These are phyloP conservation scores for Nakazawaea ambrosiae DNA, from an alignment of 805 yeast genomes.

Conservation along the genomic window DNA sequence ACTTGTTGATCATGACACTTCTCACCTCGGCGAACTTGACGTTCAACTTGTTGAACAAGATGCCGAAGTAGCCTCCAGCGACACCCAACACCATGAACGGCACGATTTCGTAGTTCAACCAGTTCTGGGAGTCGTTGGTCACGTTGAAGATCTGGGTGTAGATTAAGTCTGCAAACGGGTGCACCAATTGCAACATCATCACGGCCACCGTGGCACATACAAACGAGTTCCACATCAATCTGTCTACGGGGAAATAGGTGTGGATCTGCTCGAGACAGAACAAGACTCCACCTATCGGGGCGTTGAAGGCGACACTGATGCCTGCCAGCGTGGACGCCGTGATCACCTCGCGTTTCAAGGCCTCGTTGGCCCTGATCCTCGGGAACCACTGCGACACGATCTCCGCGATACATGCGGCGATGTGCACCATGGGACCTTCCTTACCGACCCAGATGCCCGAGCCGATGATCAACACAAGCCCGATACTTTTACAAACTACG, in stretches of 20 bases:
- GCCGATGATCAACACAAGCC: constrained; percentile 59
- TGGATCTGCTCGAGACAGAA: constrained; percentile 68
- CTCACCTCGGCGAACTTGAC: constrained; percentile 32
- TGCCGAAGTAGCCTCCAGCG: constrained; percentile 64
- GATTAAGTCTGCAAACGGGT: constrained; percentile 41
- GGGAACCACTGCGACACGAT: constrained; percentile 27
- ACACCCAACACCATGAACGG: constrained; percentile 71
- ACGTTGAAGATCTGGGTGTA: constrained; percentile 46
- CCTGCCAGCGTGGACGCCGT: constrained; percentile 82
- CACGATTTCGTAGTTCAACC: constrained; percentile 64
- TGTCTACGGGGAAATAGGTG: constrained; percentile 54
- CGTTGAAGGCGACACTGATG: constrained; percentile 75
- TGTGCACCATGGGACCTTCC: constrained; percentile 84
- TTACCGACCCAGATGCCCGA: constrained; percentile 80
- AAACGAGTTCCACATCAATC: constrained; percentile 77
- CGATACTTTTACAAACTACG: constrained; percentile 47
- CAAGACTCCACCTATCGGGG: constrained; percentile 84
- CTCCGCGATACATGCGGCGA: constrained; percentile 55
- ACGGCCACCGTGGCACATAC: constrained; percentile 73
- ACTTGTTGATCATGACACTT: constrained; percentile 19
- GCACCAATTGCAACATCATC: constrained; percentile 44
- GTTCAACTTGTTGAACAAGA: constrained; percentile 42
- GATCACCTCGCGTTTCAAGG: constrained; percentile 55
- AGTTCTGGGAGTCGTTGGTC: constrained; percentile 52
- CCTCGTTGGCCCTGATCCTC: constrained; percentile 38